Percentiles rank a stretch among this genome's conserved stretches.
Conservation (phyloP, 2,329 filamentous ascomycete species). For the Fusarium citri region DNA sequence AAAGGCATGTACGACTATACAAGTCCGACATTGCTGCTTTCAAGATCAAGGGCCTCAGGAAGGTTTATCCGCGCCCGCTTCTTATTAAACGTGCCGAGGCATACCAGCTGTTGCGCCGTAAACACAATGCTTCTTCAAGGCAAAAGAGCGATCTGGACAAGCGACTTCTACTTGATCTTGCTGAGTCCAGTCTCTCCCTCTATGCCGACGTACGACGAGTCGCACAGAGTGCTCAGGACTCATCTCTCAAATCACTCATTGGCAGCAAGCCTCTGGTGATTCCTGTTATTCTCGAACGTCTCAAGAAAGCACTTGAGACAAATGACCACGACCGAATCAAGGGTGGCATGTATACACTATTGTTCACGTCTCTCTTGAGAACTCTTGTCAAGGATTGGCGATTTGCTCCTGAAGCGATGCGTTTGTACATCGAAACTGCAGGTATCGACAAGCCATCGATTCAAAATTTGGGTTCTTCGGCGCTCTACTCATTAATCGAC, state of each 20-base stretch:
- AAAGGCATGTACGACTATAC: constrained; percentile 86
- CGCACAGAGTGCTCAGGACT: constrained; percentile 91
- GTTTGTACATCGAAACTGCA: constrained; percentile 88
- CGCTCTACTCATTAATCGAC: constrained; percentile 87
- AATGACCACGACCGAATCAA: constrained; percentile 94
- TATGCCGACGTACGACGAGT: constrained; percentile 97
- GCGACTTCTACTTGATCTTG: constrained; percentile 83
- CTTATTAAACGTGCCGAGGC: constrained; percentile 92
- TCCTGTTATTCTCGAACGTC: constrained; percentile 81
- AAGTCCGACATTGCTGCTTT: constrained; percentile 90
- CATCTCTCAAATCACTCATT: constrained; percentile 89
- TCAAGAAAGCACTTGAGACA: constrained; percentile 81
- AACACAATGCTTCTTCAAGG: constrained; percentile 90
- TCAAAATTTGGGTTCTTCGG: constrained; percentile 85
- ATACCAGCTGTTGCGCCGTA: constrained; percentile 92
- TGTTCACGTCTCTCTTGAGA: constrained; percentile 89
- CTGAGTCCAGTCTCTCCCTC: constrained; percentile 87
- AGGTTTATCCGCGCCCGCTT: constrained; percentile 92
- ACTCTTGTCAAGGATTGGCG: constrained; percentile 94
- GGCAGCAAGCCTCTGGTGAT: constrained; percentile 91
- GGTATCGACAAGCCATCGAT: constrained; percentile 94
- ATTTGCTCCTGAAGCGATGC: constrained; percentile 90
- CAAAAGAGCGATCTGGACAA: constrained; percentile 93
- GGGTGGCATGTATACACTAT: constrained; percentile 88
- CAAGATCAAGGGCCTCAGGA: constrained; percentile 92